Conservation (phyloP, 2,329 filamentous ascomycete genomes). For the Colletotrichum sp. region DNA sequence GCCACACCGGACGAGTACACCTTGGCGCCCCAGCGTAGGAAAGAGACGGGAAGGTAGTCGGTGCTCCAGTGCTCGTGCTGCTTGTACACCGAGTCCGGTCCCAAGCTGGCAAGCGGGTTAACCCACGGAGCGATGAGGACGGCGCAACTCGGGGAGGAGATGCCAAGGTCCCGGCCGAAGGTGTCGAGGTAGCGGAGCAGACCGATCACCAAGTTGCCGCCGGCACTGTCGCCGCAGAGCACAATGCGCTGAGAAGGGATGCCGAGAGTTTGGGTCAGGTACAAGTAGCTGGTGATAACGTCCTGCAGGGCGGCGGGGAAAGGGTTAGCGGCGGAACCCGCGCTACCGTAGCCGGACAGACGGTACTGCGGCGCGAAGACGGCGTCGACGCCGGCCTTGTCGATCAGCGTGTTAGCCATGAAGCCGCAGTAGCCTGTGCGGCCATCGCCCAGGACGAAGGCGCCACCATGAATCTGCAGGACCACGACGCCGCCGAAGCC, state of each 20-base stretch:
- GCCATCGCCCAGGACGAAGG: slow-evolving; percentile 33
- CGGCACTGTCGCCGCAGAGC: slow-evolving; percentile 37
- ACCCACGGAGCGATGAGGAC: slow-evolving; percentile 2
- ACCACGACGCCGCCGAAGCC: slow-evolving; percentile 19
- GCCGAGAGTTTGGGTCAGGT: slow-evolving; percentile 24
- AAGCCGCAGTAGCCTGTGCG: slow-evolving; percentile 33
- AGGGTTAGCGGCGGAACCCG: not conserved
- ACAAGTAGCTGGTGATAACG: slow-evolving; percentile 32
- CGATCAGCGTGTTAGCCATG: slow-evolving; percentile 25
- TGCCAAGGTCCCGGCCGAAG: not conserved
- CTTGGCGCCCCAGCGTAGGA: slow-evolving; percentile 6
- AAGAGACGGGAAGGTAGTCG: slow-evolving; percentile 2
- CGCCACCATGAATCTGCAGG: slow-evolving; percentile 37
- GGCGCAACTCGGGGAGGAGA: not conserved
- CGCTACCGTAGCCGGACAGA: slow-evolving; percentile 25
- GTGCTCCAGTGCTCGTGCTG: slow-evolving; percentile 5
- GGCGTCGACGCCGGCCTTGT: slow-evolving; percentile 25
- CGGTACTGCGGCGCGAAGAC: slow-evolving; percentile 36
- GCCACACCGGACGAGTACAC: not conserved
- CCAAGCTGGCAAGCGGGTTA: slow-evolving; percentile 1
- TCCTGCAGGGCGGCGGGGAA: slow-evolving; percentile 37
- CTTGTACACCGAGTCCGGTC: not conserved
- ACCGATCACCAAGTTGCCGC: slow-evolving; percentile 32
- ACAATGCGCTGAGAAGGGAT: slow-evolving; percentile 31
- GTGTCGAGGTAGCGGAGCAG: slow-evolving; percentile 33